These are phyloP conservation scores for Leptographium flavum DNA, from an alignment of 2,329 filamentous ascomycete species.

Conservation along the genomic window DNA sequence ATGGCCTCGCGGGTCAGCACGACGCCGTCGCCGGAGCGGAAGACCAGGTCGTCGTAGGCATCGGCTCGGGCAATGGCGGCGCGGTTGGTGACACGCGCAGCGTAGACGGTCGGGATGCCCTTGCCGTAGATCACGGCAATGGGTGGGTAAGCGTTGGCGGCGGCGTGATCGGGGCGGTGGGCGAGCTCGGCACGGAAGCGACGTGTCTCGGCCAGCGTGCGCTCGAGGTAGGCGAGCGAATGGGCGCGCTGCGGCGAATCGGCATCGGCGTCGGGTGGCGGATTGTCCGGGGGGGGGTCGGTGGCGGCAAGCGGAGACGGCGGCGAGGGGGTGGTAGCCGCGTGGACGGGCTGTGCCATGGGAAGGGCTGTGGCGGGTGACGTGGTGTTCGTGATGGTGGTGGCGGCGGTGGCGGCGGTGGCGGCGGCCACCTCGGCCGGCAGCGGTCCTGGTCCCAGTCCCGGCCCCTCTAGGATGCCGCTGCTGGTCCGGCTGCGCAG, in stretches of 20 bases:
- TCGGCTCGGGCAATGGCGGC: conserved; percentile 65
- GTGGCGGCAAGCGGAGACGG: neutral
- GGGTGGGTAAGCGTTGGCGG: conserved; percentile 66
- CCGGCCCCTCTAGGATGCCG: no score
- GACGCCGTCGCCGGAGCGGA: conserved; percentile 79
- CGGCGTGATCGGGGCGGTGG: conserved; percentile 43
- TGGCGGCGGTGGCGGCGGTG: conserved; percentile 12
- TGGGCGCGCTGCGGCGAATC: conserved; percentile 31
- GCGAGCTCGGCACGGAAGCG: conserved; percentile 63
- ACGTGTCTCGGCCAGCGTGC: conserved; percentile 57
- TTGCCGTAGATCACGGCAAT: conserved; percentile 77
- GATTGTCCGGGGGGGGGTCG: neutral
- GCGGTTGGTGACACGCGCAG: conserved; percentile 55
- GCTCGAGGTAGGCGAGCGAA: conserved; percentile 51
- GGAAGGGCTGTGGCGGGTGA: no score
- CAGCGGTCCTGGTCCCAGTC: no score
- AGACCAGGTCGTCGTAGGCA: conserved; percentile 75
- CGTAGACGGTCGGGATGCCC: conserved; percentile 71
- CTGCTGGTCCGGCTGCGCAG: conserved; percentile 14
- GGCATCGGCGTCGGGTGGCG: neutral
- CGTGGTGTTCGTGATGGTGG: conserved; percentile 7
- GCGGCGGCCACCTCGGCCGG: no score
- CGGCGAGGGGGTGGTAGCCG: no score
- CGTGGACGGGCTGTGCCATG: no score
- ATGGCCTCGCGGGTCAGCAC: conserved; percentile 75